A percentile compares a stretch with the other conserved stretches of the same genome.
Conservation (phyloP, 257 asterid genomes). For the Anisodus acutangulus region DNA sequence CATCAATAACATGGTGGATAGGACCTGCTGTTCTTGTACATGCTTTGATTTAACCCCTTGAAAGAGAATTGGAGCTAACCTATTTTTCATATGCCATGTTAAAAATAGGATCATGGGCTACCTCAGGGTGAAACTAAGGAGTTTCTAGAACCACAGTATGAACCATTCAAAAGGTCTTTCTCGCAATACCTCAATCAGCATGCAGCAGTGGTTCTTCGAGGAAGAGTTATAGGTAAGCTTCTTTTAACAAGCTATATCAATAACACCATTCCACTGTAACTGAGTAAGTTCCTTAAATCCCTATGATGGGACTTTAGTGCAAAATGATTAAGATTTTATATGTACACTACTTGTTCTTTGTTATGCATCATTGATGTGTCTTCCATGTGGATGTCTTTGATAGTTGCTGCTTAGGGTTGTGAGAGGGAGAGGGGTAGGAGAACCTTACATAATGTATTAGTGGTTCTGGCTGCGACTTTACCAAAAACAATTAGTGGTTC, state of each 20-base stretch:
- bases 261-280: neutral
- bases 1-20: neutral
- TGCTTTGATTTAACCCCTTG: neutral
- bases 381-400: constrained; percentile 14
- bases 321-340: neutral
- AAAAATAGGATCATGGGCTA: constrained; percentile 85
- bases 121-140: constrained; percentile 64
- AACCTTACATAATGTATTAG: constrained; percentile 22
- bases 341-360: constrained; percentile 11
- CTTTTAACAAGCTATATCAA: constrained; percentile 6
- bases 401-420: constrained; percentile 6
- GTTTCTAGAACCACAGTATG: constrained; percentile 74
- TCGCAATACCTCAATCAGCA: constrained; percentile 92
- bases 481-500: neutral
- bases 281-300: neutral
- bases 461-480: neutral
- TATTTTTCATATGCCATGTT: constrained; percentile 28
- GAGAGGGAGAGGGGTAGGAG: constrained; percentile 20
- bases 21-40: neutral
- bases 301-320: constrained; percentile 2
- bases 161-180: constrained; percentile 80
- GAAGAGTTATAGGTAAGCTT: constrained; percentile 81
- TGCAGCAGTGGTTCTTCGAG: constrained; percentile 97
- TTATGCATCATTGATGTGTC: constrained; percentile 20
- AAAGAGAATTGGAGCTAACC: constrained; percentile 23